phyloP scores from a whole-genome alignment of 331 rosid genomes.

The Quercus lobata region DNA sequence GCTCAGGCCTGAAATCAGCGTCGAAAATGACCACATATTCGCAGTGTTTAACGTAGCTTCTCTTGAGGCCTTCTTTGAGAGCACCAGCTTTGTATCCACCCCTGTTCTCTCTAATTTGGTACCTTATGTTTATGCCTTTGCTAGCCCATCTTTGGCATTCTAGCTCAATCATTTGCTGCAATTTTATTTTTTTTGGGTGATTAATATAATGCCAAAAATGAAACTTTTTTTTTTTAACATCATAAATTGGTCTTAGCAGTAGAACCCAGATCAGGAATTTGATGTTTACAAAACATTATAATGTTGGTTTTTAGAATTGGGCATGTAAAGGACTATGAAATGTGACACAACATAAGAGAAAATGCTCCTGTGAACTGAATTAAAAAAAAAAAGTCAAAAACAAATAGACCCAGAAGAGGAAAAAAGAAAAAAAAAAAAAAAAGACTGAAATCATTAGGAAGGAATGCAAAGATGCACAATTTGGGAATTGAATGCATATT shows the following conservation, averaged over 20 bases:
- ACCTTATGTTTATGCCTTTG: conserved; percentile 70
- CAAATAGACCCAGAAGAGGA: neutral
- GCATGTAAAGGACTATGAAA: neutral
- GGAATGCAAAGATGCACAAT: too few relatives aligned
- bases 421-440: too few relatives aligned
- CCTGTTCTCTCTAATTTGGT: conserved; percentile 90
- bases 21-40: conserved; percentile 83
- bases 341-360: neutral
- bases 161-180: conserved; percentile 84
- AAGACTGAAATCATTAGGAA: too few relatives aligned
- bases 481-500: neutral
- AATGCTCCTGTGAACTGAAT: neutral
- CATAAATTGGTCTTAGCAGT: neutral
- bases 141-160: conserved; percentile 95
- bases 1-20: conserved; percentile 85
- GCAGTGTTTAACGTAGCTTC: conserved; percentile 77
- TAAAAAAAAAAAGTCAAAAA: neutral
- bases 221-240: neutral
- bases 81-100: conserved; percentile 88
- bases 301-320: neutral
- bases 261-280: conserved; percentile 18
- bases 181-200: neutral
- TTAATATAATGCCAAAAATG: neutral
- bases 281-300: neutral
- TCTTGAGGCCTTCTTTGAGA: conserved; percentile 74